Evolutionary conservation across 192 early-diverging fungal genomes (phyloP).

Genomic region (Chytriomyces hyalinus): DNA sequence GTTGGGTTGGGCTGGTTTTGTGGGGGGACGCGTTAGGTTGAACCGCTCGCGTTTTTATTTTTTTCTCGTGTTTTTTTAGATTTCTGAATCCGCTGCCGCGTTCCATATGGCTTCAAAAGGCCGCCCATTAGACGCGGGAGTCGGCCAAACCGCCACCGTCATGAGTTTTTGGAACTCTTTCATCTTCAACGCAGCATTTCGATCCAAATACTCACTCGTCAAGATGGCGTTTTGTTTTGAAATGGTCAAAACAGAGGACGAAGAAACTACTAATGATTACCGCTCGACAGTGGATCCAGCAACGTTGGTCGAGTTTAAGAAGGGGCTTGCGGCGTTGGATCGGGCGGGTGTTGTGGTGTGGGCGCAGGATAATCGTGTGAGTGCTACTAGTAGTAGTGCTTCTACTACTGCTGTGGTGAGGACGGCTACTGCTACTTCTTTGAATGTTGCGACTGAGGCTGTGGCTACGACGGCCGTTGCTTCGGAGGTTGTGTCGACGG

Average conservation of each 20-base stretch:
- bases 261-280: slow-evolving; percentile 27
- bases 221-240: slow-evolving; percentile 39
- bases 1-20: too few relatives aligned
- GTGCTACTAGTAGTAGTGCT: background rate
- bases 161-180: slow-evolving; percentile 35
- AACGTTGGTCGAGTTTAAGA: slow-evolving; percentile 13
- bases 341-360: slow-evolving; percentile 3
- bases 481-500: background rate
- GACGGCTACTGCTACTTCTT: background rate
- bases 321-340: slow-evolving; percentile 9
- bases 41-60: background rate
- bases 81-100: slow-evolving; percentile 26
- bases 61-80: background rate
- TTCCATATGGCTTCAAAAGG: slow-evolving; percentile 17
- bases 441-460: background rate
- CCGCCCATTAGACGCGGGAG: background rate
- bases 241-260: slow-evolving; percentile 17
- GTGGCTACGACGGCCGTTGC: background rate
- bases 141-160: background rate
- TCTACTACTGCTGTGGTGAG: background rate
- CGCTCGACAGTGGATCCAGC: slow-evolving; percentile 23
- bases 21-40: background rate
- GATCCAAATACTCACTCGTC: slow-evolving; percentile 9
- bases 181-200: slow-evolving; percentile 31
- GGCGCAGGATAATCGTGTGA: background rate